These are phyloP conservation scores for Fragilaria crotonensis DNA, from an alignment of 108 stramenopile genomes.

Conservation along the genomic window DNA sequence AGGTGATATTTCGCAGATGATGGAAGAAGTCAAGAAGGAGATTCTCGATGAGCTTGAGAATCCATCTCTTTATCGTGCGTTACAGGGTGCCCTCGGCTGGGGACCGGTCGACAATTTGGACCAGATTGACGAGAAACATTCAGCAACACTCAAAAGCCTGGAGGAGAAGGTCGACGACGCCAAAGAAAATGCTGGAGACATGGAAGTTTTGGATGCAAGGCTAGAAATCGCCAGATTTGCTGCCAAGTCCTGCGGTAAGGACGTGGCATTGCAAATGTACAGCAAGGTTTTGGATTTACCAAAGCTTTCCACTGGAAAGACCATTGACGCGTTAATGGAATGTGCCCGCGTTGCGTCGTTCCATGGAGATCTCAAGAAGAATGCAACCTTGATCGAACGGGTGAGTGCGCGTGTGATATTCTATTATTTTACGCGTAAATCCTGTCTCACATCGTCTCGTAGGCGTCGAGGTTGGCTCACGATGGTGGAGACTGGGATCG, in stretches of 20 bases:
- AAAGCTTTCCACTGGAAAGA: slow-evolving; percentile 92
- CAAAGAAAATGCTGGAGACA: slow-evolving; percentile 91
- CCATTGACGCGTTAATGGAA: slow-evolving; percentile 93
- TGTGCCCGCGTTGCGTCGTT: slow-evolving; percentile 83
- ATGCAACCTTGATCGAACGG: slow-evolving; percentile 52
- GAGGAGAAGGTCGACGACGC: slow-evolving; percentile 64
- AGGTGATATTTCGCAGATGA: slow-evolving; percentile 12
- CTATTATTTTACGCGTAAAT: too few species aligned
- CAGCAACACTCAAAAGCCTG: slow-evolving; percentile 30
- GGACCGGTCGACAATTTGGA: slow-evolving; percentile 22
- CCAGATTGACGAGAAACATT: slow-evolving; percentile 34
- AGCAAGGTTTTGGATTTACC: slow-evolving; percentile 71
- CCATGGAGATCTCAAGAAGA: slow-evolving; percentile 55
- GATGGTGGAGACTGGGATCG: slow-evolving; percentile 98
- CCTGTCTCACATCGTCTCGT: too few species aligned
- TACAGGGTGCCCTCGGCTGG: slow-evolving; percentile 22
- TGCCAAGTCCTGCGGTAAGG: slow-evolving; percentile 74
- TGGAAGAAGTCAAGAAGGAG: slow-evolving; percentile 29
- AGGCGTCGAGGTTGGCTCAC: slow-evolving; percentile 73
- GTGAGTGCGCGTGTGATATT: too few species aligned
- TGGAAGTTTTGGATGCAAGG: slow-evolving; percentile 94
- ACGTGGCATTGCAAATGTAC: slow-evolving; percentile 78
- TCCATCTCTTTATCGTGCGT: slow-evolving; percentile 50
- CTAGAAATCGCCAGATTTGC: slow-evolving; percentile 82
- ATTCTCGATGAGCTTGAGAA: slow-evolving; percentile 63